phyloP scores from a whole-genome alignment of 208 protist genomes.

The Acanthamoeba castellanii region DNA sequence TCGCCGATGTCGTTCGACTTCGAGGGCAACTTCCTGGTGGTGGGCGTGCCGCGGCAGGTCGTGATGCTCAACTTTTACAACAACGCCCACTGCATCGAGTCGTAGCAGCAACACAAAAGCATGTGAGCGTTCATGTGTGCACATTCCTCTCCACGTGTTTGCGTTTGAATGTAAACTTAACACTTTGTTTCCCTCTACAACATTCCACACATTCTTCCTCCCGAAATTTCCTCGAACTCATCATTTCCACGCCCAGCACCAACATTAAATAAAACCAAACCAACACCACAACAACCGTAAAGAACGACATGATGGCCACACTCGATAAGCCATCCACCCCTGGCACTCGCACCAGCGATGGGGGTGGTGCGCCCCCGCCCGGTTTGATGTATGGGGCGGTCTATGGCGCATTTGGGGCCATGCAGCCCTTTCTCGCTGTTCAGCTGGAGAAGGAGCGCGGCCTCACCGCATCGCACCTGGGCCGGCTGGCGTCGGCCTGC shows the following conservation, averaged over 20 bases:
- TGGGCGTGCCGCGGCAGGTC: not conserved
- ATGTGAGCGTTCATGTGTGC: no score
- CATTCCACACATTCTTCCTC: no score
- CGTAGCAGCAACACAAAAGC: not conserved
- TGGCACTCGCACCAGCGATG: not conserved
- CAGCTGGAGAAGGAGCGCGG: conserved; percentile 19
- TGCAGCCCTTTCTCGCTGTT: conserved; percentile 26
- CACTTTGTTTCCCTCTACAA: no score
- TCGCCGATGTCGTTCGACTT: conserved; percentile 20
- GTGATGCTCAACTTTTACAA: conserved; percentile 45
- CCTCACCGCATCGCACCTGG: conserved; percentile 8
- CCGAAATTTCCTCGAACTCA: not conserved
- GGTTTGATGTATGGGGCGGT: not conserved
- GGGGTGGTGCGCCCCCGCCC: not conserved
- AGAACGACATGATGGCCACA: not conserved
- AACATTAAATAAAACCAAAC: no score
- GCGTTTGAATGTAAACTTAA: not conserved
- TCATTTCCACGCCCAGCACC: not conserved
- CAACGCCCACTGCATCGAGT: not conserved
- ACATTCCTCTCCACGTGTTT: not conserved
- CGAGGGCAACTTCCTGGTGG: conserved; percentile 14
- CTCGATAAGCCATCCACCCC: not conserved
- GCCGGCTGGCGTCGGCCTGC: not conserved
- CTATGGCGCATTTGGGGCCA: not conserved
- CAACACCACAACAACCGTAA: not conserved